Conservation (phyloP, 345 rosid species). For the Excoecaria cochinchinensis region DNA sequence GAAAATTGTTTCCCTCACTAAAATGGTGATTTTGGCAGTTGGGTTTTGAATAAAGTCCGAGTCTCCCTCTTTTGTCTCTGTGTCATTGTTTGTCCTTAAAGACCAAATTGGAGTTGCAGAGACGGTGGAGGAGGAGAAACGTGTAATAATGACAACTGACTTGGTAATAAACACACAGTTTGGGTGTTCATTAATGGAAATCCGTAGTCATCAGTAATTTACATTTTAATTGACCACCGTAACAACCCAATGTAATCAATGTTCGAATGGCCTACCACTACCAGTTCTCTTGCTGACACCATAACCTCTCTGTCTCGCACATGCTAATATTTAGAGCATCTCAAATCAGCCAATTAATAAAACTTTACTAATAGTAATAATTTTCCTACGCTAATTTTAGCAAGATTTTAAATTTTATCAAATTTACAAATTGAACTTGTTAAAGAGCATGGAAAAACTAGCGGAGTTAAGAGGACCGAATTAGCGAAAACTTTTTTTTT, state of each 20-base stretch:
- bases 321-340: not conserved
- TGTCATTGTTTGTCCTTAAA: not conserved
- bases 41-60: constrained; percentile 4
- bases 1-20: not conserved
- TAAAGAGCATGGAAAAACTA: no score
- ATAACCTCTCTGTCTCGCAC: not conserved
- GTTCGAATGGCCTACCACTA: not conserved
- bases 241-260: not conserved
- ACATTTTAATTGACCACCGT: not conserved
- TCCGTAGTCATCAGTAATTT: not conserved
- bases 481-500: no score
- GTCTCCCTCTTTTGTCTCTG: not conserved
- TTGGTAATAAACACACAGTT: not conserved
- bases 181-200: not conserved
- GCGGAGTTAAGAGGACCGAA: no score
- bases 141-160: not conserved
- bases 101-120: constrained; percentile 10
- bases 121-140: not conserved
- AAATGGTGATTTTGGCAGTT: not conserved
- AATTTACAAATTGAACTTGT: not conserved
- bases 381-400: no score
- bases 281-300: constrained; percentile 1
- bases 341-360: no score
- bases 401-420: not conserved
- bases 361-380: no score